Percentiles rank a stretch among this genome's conserved stretches.
Evolutionary conservation across 495 filamentous ascomycete species (phyloP).

Genomic region (Talaromyces nanjingensis): DNA sequence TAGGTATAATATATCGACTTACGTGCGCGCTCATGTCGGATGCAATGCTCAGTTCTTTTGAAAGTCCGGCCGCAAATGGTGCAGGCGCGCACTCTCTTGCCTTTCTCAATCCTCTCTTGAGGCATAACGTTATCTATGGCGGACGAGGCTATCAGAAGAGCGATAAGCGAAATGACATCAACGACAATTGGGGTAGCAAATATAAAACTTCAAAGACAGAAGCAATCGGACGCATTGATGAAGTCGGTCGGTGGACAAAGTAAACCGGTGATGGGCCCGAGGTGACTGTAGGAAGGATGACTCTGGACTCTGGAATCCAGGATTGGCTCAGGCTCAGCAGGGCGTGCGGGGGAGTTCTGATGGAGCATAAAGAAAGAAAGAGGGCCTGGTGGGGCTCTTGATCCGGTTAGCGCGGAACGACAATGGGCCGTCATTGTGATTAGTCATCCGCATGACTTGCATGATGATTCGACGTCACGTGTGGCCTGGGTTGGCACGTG

Average conservation of each 20-base stretch:
- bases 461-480: neutral
- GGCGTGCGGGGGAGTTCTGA: neutral
- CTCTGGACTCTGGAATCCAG: neutral
- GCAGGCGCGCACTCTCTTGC: slow-evolving; percentile 9
- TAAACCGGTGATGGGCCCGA: neutral
- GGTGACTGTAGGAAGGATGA: neutral
- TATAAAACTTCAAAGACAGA: neutral
- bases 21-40: slow-evolving; percentile 11
- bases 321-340: neutral
- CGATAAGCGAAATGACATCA: neutral
- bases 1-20: neutral
- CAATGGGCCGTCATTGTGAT: neutral
- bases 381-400: neutral
- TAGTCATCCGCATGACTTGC: neutral
- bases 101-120: slow-evolving; percentile 10
- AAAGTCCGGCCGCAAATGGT: slow-evolving; percentile 8
- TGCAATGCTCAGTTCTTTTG: slow-evolving; percentile 11
- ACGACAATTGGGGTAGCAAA: neutral
- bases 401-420: neutral
- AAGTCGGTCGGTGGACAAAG: neutral
- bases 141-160: neutral
- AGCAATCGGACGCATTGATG: neutral
- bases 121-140: slow-evolving; percentile 2
- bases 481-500: neutral
- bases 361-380: neutral